A percentile compares a stretch with the other conserved stretches of the same genome.
These are phyloP conservation scores for Clathrospora elynae DNA, from an alignment of 2,329 filamentous ascomycete species.

Conservation along the genomic window DNA sequence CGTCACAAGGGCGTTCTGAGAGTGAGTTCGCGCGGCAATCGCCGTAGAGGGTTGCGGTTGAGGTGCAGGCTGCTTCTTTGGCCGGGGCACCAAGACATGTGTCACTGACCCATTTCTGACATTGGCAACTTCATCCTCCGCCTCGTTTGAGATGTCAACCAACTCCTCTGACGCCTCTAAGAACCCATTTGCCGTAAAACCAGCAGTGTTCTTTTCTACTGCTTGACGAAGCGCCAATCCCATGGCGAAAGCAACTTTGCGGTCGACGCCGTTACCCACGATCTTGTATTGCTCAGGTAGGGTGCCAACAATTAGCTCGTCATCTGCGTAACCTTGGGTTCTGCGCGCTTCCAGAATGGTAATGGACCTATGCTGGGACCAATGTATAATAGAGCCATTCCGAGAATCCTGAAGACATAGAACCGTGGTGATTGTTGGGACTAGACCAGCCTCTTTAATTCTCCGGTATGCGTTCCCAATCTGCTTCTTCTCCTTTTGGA, in stretches of 20 bases:
- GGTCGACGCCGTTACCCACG: conserved; percentile 77
- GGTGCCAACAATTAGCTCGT: conserved; percentile 70
- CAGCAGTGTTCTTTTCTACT: conserved; percentile 2
- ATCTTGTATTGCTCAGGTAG: conserved; percentile 64
- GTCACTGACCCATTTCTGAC: too few species aligned
- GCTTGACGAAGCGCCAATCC: conserved; percentile 60
- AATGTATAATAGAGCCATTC: conserved; percentile 65
- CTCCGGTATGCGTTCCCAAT: conserved; percentile 55
- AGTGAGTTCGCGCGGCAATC: too few species aligned
- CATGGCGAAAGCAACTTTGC: conserved; percentile 68
- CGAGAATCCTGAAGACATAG: conserved; percentile 60
- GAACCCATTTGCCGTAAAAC: background rate
- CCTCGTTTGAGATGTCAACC: too few species aligned
- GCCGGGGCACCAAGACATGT: too few species aligned
- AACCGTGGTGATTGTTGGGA: conserved; percentile 67
- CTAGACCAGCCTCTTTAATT: conserved; percentile 57
- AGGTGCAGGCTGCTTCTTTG: too few species aligned
- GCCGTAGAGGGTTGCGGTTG: too few species aligned
- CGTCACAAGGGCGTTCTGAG: too few species aligned
- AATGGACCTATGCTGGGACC: conserved; percentile 65
- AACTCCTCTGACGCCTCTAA: background rate
- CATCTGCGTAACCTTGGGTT: conserved; percentile 71
- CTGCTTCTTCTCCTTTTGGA: conserved; percentile 27
- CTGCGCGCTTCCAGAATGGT: conserved; percentile 70
- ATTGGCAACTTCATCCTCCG: too few species aligned